A percentile compares a stretch with the other conserved stretches of the same genome.
Evolutionary conservation across 768 basidiomycete genomes (phyloP).

Genomic region (Calocybe indica): DNA sequence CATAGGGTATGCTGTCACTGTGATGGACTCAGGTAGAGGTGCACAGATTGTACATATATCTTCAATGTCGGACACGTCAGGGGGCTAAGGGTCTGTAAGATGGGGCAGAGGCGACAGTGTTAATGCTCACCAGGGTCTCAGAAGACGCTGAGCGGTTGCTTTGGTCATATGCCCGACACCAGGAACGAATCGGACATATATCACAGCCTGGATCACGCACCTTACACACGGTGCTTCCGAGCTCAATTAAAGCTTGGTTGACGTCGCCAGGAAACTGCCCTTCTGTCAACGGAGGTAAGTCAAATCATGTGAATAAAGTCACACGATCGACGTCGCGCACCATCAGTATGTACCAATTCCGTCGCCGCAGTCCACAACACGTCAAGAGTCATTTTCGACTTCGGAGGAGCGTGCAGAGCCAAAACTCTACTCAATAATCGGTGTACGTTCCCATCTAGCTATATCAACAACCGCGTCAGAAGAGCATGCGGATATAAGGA

Average conservation of each 20-base stretch:
- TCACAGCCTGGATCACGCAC: slow-evolving; percentile 72
- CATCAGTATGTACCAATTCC: slow-evolving; percentile 48
- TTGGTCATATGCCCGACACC: slow-evolving; percentile 59
- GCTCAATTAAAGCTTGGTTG: slow-evolving; percentile 92
- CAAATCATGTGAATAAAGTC: background rate
- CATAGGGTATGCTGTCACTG: slow-evolving; percentile 84
- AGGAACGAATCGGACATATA: slow-evolving; percentile 61
- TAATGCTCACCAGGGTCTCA: too few species aligned
- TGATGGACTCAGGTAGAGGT: slow-evolving; percentile 33
- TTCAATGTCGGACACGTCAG: slow-evolving; percentile 57
- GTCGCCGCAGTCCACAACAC: slow-evolving; percentile 79
- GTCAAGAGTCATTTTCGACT: slow-evolving; percentile 72
- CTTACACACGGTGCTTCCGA: slow-evolving; percentile 91
- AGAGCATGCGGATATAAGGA: slow-evolving; percentile 3
- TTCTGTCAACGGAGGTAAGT: slow-evolving; percentile 1
- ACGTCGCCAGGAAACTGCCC: slow-evolving; percentile 67
- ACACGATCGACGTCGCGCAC: slow-evolving; percentile 3
- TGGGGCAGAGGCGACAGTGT: too few species aligned
- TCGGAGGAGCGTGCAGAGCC: slow-evolving; percentile 77
- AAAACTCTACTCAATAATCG: slow-evolving; percentile 80
- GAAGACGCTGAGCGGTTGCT: too few species aligned
- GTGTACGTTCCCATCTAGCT: slow-evolving; percentile 91
- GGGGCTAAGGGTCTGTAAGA: background rate
- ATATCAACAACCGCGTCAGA: slow-evolving; percentile 4
- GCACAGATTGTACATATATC: slow-evolving; percentile 69